Base-by-base conservation (phyloP, 139 green algal genomes). In the Micractinium conductrix region DNA sequence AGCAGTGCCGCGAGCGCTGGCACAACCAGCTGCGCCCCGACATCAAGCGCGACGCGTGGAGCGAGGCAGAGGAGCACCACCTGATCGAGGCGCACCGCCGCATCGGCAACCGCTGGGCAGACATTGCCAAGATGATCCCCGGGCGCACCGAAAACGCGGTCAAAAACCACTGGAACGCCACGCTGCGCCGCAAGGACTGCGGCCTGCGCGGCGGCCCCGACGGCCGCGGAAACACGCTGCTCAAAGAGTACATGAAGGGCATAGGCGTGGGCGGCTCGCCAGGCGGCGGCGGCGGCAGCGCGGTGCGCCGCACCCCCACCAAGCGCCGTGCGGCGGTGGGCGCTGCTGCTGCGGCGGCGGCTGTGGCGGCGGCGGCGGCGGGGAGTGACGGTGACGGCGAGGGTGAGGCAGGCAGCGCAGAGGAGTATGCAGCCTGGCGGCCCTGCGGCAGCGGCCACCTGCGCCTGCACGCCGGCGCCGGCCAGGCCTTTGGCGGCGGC, bases 81-180 rank as follows among this genome's bases (percentile, higher is more conserved):
- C 76, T 95, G 33, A 90, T 93, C 2, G 89, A 93, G 2, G 73
- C 58, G 0, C 91, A 94, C 89, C 28, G 35, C 17, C n/a, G 69
- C 79, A 72, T 87, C 30, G 87, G 86, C 35, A 89, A 89, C 78
- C 60, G 62, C 73, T 97, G 94, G 94, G 92, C 94, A 0, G 84
- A 92, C 68, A 94, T 97, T 37, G 93, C 93, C 21, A 85, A 91
- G 67, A 67, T 88, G 55, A 80, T 97, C 53, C 88, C 89, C 1
- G 93, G 93, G 7, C 86, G 88, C 45, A 96, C 93, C 7, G 93
- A 96, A 87, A 97, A 96, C 72, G 89, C 93, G 26, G 94, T 97
- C 30, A 97, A 96, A 78, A 96, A 96, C 88, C 93, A 95, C 90
- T 97, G 94, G 94, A 94, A 96, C 80, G 85, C 87, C 50, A 96